Percentiles rank a stretch among this genome's conserved stretches.
Evolutionary conservation across 1,284 basidiomycete species (phyloP).

Genomic region (Irpex rosettiformis): DNA sequence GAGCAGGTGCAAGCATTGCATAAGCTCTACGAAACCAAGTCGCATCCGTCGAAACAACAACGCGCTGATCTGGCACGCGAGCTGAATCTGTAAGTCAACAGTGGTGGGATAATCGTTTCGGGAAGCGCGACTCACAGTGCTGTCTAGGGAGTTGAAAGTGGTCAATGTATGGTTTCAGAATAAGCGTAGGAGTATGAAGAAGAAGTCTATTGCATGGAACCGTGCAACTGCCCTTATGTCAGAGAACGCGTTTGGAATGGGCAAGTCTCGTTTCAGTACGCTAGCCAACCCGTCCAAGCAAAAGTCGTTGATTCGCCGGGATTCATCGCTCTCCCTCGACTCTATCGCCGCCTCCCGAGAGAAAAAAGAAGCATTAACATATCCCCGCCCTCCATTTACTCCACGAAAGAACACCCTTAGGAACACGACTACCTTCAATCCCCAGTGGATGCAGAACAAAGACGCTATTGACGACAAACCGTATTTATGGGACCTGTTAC

Average conservation of each 20-base stretch:
- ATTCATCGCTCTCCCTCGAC: conserved; percentile 36
- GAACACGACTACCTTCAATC: conserved; percentile 7
- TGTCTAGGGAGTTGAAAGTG: conserved; percentile 41
- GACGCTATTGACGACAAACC: not conserved
- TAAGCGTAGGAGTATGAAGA: conserved; percentile 43
- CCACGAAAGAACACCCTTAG: conserved; percentile 18
- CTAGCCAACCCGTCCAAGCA: conserved; percentile 13
- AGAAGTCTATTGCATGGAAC: conserved; percentile 30
- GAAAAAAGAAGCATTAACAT: conserved; percentile 25
- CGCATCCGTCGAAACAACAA: conserved; percentile 42
- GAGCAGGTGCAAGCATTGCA: conserved; percentile 39
- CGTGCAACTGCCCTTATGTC: conserved; percentile 19
- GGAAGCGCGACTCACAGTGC: not conserved
- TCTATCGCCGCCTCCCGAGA: conserved; percentile 37
- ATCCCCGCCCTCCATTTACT: conserved; percentile 27
- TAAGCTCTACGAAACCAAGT: conserved; percentile 34
- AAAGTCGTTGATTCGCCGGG: conserved; percentile 16
- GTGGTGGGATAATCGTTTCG: not conserved
- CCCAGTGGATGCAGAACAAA: conserved; percentile 5
- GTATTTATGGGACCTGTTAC: conserved; percentile 39
- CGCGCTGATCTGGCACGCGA: conserved; percentile 39
- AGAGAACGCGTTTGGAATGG: conserved; percentile 25
- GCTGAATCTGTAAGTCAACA: conserved; percentile 36
- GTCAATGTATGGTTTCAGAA: conserved; percentile 53
- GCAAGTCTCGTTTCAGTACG: not conserved